Evolutionary conservation across 2,329 filamentous ascomycete species (phyloP).

Genomic region (Aspergillus alliaceus): DNA sequence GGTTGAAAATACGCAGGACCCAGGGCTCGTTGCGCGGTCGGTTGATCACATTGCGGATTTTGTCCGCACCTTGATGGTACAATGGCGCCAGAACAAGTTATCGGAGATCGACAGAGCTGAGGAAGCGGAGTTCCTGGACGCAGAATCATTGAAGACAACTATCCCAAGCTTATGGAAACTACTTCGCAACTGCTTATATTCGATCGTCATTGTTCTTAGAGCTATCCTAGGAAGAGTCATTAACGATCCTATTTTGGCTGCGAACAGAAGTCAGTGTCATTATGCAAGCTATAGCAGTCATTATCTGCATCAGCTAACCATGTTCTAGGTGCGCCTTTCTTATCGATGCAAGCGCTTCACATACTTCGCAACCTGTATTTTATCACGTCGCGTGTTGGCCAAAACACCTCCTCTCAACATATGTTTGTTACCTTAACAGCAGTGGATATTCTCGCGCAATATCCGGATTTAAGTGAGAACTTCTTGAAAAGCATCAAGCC

Average conservation of each 20-base stretch:
- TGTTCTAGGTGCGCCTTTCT: slow-evolving; percentile 56
- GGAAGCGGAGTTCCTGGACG: slow-evolving; percentile 62
- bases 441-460: slow-evolving; percentile 76
- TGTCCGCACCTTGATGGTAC: slow-evolving; percentile 62
- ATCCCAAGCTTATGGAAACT: slow-evolving; percentile 73
- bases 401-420: slow-evolving; percentile 77
- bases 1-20: slow-evolving; percentile 56
- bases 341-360: slow-evolving; percentile 71
- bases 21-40: slow-evolving; percentile 40
- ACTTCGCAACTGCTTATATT: slow-evolving; percentile 73
- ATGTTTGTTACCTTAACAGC: slow-evolving; percentile 79
- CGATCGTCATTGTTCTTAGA: slow-evolving; percentile 71
- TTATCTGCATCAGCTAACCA: neutral
- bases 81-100: slow-evolving; percentile 74
- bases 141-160: slow-evolving; percentile 65
- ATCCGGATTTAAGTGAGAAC: slow-evolving; percentile 62
- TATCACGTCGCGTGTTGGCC: slow-evolving; percentile 72
- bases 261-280: slow-evolving; percentile 48
- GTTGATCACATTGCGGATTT: slow-evolving; percentile 67
- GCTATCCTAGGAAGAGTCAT: slow-evolving; percentile 68
- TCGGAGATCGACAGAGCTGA: slow-evolving; percentile 70
- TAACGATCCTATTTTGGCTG: slow-evolving; percentile 56
- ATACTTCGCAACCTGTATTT: slow-evolving; percentile 78
- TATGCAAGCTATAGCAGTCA: neutral
- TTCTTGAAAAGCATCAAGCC: slow-evolving; percentile 67